Evolutionary conservation across 495 filamentous ascomycete species (phyloP).

Genomic region (Aspergillus nanangensis): DNA sequence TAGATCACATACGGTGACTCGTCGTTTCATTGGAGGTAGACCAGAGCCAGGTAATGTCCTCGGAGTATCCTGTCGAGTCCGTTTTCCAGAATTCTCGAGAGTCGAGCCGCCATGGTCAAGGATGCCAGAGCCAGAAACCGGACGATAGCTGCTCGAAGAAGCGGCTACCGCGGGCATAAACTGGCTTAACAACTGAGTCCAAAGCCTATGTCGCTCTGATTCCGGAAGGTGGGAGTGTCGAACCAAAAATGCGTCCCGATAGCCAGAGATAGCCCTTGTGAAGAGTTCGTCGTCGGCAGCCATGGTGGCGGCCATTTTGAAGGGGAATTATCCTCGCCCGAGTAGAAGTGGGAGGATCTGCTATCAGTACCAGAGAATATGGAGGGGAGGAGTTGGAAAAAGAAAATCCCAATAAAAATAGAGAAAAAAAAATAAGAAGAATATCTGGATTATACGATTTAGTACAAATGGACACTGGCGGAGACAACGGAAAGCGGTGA

Average conservation of each 20-base stretch:
- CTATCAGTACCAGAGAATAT: constrained; percentile 20
- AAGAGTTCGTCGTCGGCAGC: constrained; percentile 40
- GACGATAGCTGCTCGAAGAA: constrained; percentile 16
- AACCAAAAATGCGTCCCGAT: constrained; percentile 43
- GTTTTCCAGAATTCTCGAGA: constrained; percentile 37
- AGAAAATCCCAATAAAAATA: background rate
- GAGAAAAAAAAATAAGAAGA: background rate
- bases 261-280: constrained; percentile 41
- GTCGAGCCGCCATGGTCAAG: constrained; percentile 15
- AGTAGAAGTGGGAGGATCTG: constrained; percentile 12
- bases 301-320: constrained; percentile 33
- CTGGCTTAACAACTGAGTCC: constrained; percentile 37
- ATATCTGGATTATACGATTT: constrained; percentile 8
- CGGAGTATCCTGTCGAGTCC: constrained; percentile 42
- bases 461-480: too few relatives aligned
- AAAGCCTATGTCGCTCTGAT: constrained; percentile 39
- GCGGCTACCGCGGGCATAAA: constrained; percentile 29
- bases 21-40: constrained; percentile 42
- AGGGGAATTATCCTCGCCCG: constrained; percentile 14
- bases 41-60: constrained; percentile 40
- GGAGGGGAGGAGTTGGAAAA: constrained; percentile 1
- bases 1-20: constrained; percentile 48
- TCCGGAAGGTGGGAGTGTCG: constrained; percentile 42
- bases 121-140: constrained; percentile 19
- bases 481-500: too few relatives aligned